Evolutionary conservation across 331 rosid genomes (phyloP), one percentile per base, ranked within the genome.

Genomic region (Dryas integrifolia): DNA sequence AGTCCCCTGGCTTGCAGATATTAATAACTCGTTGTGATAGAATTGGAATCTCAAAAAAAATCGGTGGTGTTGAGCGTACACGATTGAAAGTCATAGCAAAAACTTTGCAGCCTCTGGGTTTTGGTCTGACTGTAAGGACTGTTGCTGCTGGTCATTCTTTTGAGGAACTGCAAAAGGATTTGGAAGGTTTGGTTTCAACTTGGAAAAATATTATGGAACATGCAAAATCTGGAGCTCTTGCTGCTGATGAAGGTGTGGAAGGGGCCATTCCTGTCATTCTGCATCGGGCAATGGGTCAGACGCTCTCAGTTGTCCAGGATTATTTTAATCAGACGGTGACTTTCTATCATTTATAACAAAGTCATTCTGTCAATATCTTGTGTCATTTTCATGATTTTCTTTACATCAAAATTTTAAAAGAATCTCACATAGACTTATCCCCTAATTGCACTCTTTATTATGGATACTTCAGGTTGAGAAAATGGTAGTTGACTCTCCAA

Each of bases 231-330:
- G 88, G 92, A 26, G 86, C 98, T 80, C 96, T 95, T 79, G 98
- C 98, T 75, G 97, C 93, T 57, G 98, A 92, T 85, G 98, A 95
- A 89, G 97, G 98, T 52, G 86, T 92, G 47, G 96, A 89, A 70
- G 98, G 98, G 80, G 93, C 98, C 43, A 83, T 95, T 82, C 98
- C 98, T 44, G 84, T 84, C 58, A 83, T 95, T 82, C 81, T 95
- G 84, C 97, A 95, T 77, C 77, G 83, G 14, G 96, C 97, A 69
- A 95, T 89, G 98, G 96, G 96, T 68, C 98, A 94, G 86, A 94
- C 98, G 14, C 97, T 91, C 58, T 95, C 97, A 30, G 93, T 95
- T 73, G 98, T 95, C 73, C 98, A 92, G 86, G 98, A 95, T 86
- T 95, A 87, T 85, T 95, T 95, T 82, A 88, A 84, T 70, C 85